These are phyloP conservation scores for Spinacia oleracea DNA, from an alignment of 179 eudicot genomes.

Conservation along the genomic window DNA sequence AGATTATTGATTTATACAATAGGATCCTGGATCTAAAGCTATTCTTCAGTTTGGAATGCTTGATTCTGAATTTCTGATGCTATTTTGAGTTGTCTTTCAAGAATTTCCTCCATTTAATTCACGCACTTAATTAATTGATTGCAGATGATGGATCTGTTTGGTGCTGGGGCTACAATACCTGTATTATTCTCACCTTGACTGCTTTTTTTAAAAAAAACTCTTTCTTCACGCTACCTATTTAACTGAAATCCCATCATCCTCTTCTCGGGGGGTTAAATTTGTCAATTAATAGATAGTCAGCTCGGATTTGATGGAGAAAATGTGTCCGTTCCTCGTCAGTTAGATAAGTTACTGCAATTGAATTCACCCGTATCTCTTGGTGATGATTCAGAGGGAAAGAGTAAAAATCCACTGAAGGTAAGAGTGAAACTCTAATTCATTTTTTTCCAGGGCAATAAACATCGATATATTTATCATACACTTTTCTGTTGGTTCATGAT, in stretches of 20 bases:
- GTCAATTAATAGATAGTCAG: slow-evolving; percentile 66
- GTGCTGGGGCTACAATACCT: slow-evolving; percentile 91
- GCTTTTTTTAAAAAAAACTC: background rate
- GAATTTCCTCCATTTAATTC: background rate
- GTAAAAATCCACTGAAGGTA: slow-evolving; percentile 55
- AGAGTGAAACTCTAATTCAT: background rate
- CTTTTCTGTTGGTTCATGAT: slow-evolving; percentile 4
- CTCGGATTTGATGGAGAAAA: slow-evolving; percentile 65
- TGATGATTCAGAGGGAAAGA: slow-evolving; percentile 41
- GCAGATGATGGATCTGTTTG: slow-evolving; percentile 92
- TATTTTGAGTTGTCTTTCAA: background rate
- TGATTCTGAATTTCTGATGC: background rate
- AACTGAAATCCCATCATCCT: slow-evolving; percentile 11
- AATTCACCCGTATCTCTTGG: slow-evolving; percentile 37
- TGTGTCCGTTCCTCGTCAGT: slow-evolving; percentile 43
- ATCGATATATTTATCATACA: background rate
- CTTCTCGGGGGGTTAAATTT: slow-evolving; percentile 20
- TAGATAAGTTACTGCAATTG: slow-evolving; percentile 51
- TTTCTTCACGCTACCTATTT: background rate
- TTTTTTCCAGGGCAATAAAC: background rate
- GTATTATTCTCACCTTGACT: slow-evolving; percentile 46
- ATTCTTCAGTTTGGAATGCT: background rate
- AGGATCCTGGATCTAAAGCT: background rate
- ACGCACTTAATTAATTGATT: slow-evolving; percentile 21
- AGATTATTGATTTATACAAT: background rate